A percentile compares a stretch with the other conserved stretches of the same genome.
Conservation (phyloP, 2,329 filamentous ascomycete genomes). For the Diplodia scrobiculata region DNA sequence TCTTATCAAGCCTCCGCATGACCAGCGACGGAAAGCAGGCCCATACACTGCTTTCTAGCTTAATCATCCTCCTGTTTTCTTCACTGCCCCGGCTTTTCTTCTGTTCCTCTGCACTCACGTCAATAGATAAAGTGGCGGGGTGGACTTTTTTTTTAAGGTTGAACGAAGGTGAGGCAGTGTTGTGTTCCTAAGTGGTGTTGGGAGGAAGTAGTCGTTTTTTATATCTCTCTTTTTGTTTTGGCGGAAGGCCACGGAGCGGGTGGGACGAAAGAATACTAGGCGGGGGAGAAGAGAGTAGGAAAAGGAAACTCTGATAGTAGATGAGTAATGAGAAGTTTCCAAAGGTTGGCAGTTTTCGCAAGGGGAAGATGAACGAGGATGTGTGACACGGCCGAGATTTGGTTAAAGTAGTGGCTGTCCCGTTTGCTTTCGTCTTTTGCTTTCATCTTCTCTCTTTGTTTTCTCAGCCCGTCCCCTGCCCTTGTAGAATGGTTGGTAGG, state of each 20-base stretch:
- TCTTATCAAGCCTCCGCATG: not conserved
- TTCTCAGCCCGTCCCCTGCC: not conserved
- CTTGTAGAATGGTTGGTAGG: not conserved
- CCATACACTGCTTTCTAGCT: not conserved
- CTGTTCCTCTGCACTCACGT: not conserved
- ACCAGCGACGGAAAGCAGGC: not conserved
- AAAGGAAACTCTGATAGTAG: slow-evolving; percentile 1
- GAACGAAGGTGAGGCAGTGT: not conserved
- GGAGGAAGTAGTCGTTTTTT: not conserved
- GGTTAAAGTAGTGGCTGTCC: not conserved
- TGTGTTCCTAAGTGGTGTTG: not conserved
- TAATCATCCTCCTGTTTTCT: not conserved
- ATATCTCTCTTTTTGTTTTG: not conserved
- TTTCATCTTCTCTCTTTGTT: not conserved
- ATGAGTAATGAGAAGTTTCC: not conserved
- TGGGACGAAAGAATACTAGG: not conserved
- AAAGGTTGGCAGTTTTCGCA: not conserved
- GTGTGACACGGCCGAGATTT: not conserved
- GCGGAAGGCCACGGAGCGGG: not conserved
- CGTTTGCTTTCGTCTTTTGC: not conserved
- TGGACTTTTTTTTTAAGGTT: not conserved
- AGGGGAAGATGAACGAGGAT: not conserved
- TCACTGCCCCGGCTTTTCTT: not conserved
- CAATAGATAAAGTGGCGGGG: not conserved
- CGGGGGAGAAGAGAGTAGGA: not conserved